Evolutionary conservation across 768 basidiomycete genomes (phyloP).

Genomic region (Tephrocybe sp.): DNA sequence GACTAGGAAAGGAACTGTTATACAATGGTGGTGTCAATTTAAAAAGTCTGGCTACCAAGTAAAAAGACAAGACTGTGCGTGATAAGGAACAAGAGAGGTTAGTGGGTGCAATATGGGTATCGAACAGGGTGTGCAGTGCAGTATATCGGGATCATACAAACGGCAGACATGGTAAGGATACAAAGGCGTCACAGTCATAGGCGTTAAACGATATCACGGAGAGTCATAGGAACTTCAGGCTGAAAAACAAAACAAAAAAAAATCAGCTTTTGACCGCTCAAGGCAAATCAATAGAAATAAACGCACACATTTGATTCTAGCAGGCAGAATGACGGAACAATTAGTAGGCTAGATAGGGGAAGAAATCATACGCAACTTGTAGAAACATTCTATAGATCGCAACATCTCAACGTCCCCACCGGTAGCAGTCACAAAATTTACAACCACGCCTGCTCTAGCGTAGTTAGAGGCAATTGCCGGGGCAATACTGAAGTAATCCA

Average conservation of each 20-base stretch:
- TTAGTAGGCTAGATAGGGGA: conserved; percentile 16
- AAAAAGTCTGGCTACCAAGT: conserved; percentile 10
- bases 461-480: conserved; percentile 86
- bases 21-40: conserved; percentile 65
- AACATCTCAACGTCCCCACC: conserved; percentile 99
- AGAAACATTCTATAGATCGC: conserved; percentile 97
- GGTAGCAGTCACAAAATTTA: conserved; percentile 97
- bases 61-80: conserved; percentile 28
- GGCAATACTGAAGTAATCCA: conserved; percentile 54
- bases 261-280: not conserved
- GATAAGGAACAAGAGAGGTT: conserved; percentile 51
- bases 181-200: conserved; percentile 56
- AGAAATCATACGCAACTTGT: conserved; percentile 57
- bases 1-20: conserved; percentile 47
- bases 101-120: conserved; percentile 64
- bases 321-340: not conserved
- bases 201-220: conserved; percentile 81
- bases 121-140: conserved; percentile 57
- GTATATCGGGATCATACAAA: conserved; percentile 34
- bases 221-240: conserved; percentile 90
- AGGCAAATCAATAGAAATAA: not conserved
- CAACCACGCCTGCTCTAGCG: conserved; percentile 84
- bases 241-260: conserved; percentile 31
- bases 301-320: conserved; percentile 87
- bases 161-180: conserved; percentile 67